Base-by-base conservation (phyloP, 2,329 filamentous ascomycete genomes). In the Trichophyton verrucosum region DNA sequence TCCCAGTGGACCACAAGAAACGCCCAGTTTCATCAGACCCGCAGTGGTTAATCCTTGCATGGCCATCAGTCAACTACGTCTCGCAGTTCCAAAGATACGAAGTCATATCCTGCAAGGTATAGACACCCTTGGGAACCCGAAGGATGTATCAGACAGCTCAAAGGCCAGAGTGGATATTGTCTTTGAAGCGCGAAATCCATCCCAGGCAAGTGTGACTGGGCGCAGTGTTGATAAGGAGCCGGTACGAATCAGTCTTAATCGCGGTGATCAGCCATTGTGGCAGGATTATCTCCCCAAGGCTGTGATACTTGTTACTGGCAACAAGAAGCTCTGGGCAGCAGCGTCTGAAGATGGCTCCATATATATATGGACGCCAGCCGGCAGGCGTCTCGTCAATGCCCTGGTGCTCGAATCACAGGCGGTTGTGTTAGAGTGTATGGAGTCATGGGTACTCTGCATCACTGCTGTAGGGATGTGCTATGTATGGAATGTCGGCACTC, bases 271-370 rank as follows among this genome's bases (percentile, higher is more conserved):
- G 61, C 79, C 87, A 0, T 74, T 97, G 2, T 99, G 95, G 94
- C 89, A 96, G 69, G 95, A 99, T 70, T 99, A 89, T 68, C 77
- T 99, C 13, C 91, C 92, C 0, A 83, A 87, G 62, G 85, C 90
- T 4, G 88, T 96, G 24, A 82, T 99, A n/a, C 81, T 97, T 1
- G 86, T 95, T 1, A 94, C 92, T 0, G 95, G 91, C 1, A 97
- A 91, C 72, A 86, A 87, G 67, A 85, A 88, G 66, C 91, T 97
- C 70, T 99, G 94, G 88, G 87, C 89, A 0, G 92, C 87, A 15
- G 91, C 88, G 8, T 96, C 91, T 68, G 94, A 99, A 72, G 94
- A 97, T 69, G 94, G 91, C 15, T 89, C 86, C 17, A 72, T 99
- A 6, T 89, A 96, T 70, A 82, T 89, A 7, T 99, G 94, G 91